These are phyloP conservation scores for Rosa rugosa DNA, from an alignment of 306 rosid genomes.

Conservation along the genomic window DNA sequence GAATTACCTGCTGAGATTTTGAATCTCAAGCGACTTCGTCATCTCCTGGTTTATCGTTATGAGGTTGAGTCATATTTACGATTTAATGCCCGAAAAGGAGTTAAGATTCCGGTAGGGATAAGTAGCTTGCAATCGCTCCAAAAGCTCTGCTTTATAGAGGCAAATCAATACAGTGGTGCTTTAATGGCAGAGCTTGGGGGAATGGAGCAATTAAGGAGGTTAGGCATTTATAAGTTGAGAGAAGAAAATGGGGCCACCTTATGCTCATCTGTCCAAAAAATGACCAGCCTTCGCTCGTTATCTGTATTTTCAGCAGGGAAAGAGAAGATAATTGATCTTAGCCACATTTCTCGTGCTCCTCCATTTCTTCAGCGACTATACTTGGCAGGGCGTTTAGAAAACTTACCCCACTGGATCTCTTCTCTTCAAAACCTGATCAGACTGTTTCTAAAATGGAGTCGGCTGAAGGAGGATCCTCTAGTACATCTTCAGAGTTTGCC, in stretches of 20 bases:
- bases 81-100: slow-evolving; percentile 25
- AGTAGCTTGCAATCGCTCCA: slow-evolving; percentile 31
- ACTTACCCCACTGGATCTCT: slow-evolving; percentile 38
- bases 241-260: slow-evolving; percentile 30
- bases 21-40: slow-evolving; percentile 34
- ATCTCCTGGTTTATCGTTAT: slow-evolving; percentile 30
- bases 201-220: slow-evolving; percentile 35
- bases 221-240: slow-evolving; percentile 30
- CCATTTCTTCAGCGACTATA: slow-evolving; percentile 31
- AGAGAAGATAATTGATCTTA: slow-evolving; percentile 27
- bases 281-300: slow-evolving; percentile 25
- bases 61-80: slow-evolving; percentile 17
- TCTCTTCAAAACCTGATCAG: slow-evolving; percentile 24
- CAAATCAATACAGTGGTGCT: slow-evolving; percentile 7
- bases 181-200: slow-evolving; percentile 31
- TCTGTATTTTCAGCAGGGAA: slow-evolving; percentile 22
- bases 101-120: slow-evolving; percentile 25
- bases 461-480: slow-evolving; percentile 38
- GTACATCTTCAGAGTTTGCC: slow-evolving; percentile 32
- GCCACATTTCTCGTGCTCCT: slow-evolving; percentile 27
- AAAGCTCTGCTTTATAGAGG: slow-evolving; percentile 40
- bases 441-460: slow-evolving; percentile 30
- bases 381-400: slow-evolving; percentile 33
- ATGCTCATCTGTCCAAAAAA: slow-evolving; percentile 29
- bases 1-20: slow-evolving; percentile 32